phyloP scores from a whole-genome alignment of 2,329 filamentous ascomycete genomes.

The Akanthomyces lecanii region DNA sequence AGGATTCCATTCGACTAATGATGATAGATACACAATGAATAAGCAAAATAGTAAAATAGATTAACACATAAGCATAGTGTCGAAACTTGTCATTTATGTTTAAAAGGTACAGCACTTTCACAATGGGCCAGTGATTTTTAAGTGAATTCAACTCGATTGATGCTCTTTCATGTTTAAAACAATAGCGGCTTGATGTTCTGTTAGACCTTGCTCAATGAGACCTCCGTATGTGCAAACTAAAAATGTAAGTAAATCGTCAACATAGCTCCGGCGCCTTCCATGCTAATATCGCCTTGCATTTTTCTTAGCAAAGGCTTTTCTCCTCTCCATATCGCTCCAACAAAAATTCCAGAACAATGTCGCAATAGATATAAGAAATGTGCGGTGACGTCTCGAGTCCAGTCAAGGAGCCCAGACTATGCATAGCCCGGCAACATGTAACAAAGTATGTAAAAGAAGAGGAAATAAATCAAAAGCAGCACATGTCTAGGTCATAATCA shows the following conservation, averaged over 20 bases:
- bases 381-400: not conserved
- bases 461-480: constrained; percentile 7
- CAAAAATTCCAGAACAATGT: not conserved
- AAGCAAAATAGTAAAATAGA: constrained; percentile 5
- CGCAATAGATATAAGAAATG: constrained; percentile 3
- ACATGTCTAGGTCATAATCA: constrained; percentile 24
- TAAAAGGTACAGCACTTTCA: not conserved
- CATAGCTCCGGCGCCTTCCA: constrained; percentile 10
- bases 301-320: not conserved
- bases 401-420: not conserved
- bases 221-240: constrained; percentile 5
- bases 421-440: not conserved
- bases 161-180: constrained; percentile 9
- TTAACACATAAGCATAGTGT: not conserved
- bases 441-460: constrained; percentile 14
- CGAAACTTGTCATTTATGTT: not conserved
- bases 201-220: constrained; percentile 2
- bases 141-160: constrained; percentile 1
- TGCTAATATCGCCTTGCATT: not conserved
- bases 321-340: not conserved
- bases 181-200: constrained; percentile 13
- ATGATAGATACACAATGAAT: not conserved
- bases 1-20: constrained; percentile 78
- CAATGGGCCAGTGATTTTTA: not conserved
- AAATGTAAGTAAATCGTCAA: constrained; percentile 13